A percentile compares a stretch with the other conserved stretches of the same genome.
Evolutionary conservation across 1,284 basidiomycete genomes (phyloP).

Genomic region (Papiliotrema nemorosa): DNA sequence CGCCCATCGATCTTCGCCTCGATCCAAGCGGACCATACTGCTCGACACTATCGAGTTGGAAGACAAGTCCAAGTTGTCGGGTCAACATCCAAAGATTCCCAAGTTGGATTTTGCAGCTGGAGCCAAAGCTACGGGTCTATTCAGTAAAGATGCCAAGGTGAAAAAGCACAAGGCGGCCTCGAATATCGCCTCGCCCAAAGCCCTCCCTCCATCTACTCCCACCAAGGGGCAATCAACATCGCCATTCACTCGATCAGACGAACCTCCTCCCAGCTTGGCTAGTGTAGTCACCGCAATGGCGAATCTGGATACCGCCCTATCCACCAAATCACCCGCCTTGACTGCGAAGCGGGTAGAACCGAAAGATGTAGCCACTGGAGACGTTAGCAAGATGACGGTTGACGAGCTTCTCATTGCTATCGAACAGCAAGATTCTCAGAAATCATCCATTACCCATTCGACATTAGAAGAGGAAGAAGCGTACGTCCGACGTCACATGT

Average conservation of each 20-base stretch:
- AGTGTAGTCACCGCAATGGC: slow-evolving; percentile 4
- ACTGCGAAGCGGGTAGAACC: slow-evolving; percentile 37
- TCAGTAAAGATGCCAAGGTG: slow-evolving; percentile 31
- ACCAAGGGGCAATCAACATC: background rate
- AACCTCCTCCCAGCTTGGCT: slow-evolving; percentile 5
- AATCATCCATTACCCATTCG: slow-evolving; percentile 44
- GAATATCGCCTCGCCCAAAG: too few species aligned
- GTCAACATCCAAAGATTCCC: slow-evolving; percentile 37
- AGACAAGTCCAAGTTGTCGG: slow-evolving; percentile 43
- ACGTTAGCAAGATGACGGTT: slow-evolving; percentile 47
- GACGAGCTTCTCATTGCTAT: slow-evolving; percentile 51
- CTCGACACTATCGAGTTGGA: slow-evolving; percentile 49
- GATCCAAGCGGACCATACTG: slow-evolving; percentile 45
- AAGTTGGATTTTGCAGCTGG: slow-evolving; percentile 44
- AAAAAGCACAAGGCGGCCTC: slow-evolving; percentile 19
- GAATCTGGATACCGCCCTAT: background rate
- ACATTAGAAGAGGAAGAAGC: slow-evolving; percentile 52
- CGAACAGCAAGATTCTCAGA: slow-evolving; percentile 48
- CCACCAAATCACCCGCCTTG: slow-evolving; percentile 38
- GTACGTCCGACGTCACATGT: slow-evolving; percentile 50
- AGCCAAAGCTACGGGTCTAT: slow-evolving; percentile 36
- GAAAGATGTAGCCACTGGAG: slow-evolving; percentile 25
- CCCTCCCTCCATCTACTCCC: background rate
- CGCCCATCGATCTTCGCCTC: slow-evolving; percentile 41
- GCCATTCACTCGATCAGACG: background rate